Evolutionary conservation across 495 filamentous ascomycete species (phyloP), one percentile per base, ranked within the genome.

Genomic region (Penicillium simplicissimum): DNA sequence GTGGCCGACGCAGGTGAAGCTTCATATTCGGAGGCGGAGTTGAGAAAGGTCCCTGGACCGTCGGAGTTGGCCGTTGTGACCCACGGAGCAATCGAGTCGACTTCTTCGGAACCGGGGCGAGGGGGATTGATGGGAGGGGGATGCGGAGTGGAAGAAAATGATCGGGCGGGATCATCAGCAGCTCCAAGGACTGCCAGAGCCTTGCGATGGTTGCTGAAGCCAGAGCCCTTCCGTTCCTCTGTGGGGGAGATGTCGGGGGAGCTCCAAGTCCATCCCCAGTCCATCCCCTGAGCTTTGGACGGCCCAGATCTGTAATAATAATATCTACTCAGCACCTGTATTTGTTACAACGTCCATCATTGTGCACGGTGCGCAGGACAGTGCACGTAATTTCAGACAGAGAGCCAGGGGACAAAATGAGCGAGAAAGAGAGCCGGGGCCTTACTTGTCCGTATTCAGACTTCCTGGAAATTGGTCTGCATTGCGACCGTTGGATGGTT

Each of bases 1-100:
- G 74, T 62, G 78, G 86, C 17, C 84, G 90, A 58, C 82, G 92
- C 66, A 83, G 78, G 78, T 83, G 92, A 75, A 28, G 62, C 63
- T 70, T 82, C 75, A 31, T 75, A 73, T 52, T 80, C 75, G 8
- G 75, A 76, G 34, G 66, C 66, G 25, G 81, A 76, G 43, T 81
- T 72, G 57, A 78, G 79, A 57, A 81, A 81, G 9, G 73, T 81
- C 10, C 72, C 70, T 7, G 67, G 70, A 56, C 60, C 57, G 60
- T 74, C 81, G 63, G 63, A 78, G 31, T 61, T 66, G 2, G 72
- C 67, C 6, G 68, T 65, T 23, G 78, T 71, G 17, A 70, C 65
- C 69, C 74, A 69, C 48, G 75, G 70, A 28, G 70, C 67, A 63
- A 79, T 68, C 55, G 78, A 71, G 34, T 81, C 77, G 52, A 74